Evolutionary conservation across 768 basidiomycete species (phyloP), one percentile per base, ranked within the genome.

Genomic region (Coprinopsis marcescibilis): DNA sequence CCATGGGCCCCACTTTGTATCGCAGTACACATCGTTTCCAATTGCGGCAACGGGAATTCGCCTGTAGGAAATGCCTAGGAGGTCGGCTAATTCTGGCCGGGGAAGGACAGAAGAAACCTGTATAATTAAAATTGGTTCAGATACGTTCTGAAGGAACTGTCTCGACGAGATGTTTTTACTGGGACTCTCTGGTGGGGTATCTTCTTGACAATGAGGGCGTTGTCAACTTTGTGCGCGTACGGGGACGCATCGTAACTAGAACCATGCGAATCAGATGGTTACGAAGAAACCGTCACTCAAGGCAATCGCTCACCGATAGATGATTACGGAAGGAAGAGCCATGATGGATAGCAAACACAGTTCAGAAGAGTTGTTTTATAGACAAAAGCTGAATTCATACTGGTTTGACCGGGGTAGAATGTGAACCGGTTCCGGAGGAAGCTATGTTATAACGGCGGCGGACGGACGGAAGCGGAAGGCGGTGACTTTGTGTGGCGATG

Each of bases 1-100:
- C 4, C 26, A 39, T 39, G n/a, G 24, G 23, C 34, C 54, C 43
- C 46, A 63, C 70, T 65, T 71, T 10, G 76, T 79, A 58, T 81
- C 79, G 55, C 75, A 78, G 59, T 79, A 81, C 2, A 81, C 65
- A 54, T 81, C 78, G 53, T 74, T 76, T 12, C 79, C 80, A 35
- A 82, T 76, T 7, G 79, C 76, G 6, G 80, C 67, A 19, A 82
- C 65, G 8, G 80, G 79, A 20, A 83, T 77, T 12, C 76, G 71
- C 10, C 81, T 76, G 59, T 82, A 81, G 20, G 63, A 62, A 10
- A 82, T 61, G 2, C 78, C 80, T 5, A 74, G 66, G 1, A 71
- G 56, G 17, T 73, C 71, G 41, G 76, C 69, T 41, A 82, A 69
- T 56, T 77, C 80, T 4, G 78, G 75, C 12, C 80, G 77, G 27